phyloP scores from a whole-genome alignment of 106 monocot species.

The Allium cepa region DNA sequence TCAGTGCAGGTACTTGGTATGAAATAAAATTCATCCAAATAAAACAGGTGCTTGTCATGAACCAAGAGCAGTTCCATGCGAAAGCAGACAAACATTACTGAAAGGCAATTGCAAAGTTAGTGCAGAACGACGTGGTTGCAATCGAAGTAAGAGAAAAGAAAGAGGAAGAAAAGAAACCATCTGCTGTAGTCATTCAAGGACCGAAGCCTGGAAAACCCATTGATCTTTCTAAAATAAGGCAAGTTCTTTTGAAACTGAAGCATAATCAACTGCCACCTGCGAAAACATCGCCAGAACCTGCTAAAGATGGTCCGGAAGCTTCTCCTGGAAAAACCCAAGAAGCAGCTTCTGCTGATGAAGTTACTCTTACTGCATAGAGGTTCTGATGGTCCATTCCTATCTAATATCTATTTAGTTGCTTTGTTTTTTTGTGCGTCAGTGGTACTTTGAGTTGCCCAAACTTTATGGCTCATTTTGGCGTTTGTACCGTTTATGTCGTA shows the following conservation, averaged over 20 bases:
- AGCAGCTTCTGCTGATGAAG: slow-evolving; percentile 13
- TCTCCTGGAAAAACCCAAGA: slow-evolving; percentile 19
- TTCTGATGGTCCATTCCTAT: too few relatives aligned
- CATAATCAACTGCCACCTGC: slow-evolving; percentile 64
- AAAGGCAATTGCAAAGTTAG: slow-evolving; percentile 61
- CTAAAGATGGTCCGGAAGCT: slow-evolving; percentile 5
- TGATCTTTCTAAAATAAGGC: slow-evolving; percentile 64
- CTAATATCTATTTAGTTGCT: too few relatives aligned
- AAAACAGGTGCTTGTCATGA: slow-evolving; percentile 34
- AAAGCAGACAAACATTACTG: slow-evolving; percentile 68
- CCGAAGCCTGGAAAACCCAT: slow-evolving; percentile 74
- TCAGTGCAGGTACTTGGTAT: too few relatives aligned
- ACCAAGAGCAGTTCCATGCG: slow-evolving; percentile 61
- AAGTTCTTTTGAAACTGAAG: slow-evolving; percentile 55
- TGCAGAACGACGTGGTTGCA: slow-evolving; percentile 49
- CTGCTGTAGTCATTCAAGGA: slow-evolving; percentile 47
- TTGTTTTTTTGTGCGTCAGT: too few relatives aligned
- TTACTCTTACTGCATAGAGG: not conserved
- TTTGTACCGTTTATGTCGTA: too few relatives aligned
- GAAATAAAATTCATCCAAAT: too few relatives aligned
- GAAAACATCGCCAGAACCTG: slow-evolving; percentile 35
- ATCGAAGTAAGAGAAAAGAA: slow-evolving; percentile 60
- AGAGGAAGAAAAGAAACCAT: slow-evolving; percentile 59
- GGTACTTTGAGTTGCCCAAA: too few relatives aligned
- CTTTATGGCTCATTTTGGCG: too few relatives aligned